Base-by-base conservation (phyloP, 1,284 basidiomycete genomes). In the Pulchroboletus neoregius region DNA sequence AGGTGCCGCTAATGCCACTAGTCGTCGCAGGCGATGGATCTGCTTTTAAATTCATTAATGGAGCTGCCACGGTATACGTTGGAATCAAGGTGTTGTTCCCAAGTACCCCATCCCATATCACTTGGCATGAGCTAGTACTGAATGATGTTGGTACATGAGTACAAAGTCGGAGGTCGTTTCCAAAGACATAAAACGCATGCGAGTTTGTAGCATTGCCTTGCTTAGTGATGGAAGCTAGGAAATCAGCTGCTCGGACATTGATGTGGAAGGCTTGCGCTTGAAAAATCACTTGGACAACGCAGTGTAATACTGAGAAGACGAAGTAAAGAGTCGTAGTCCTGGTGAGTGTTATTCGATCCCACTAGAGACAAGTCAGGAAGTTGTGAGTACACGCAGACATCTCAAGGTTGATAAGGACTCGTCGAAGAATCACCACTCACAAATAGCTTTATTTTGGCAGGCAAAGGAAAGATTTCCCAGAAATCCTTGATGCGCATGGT, bases 301-400 rank as follows among this genome's bases (percentile, higher is more conserved):
- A 87, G 61, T 88, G 83, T 48, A 79, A 45, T 45, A 84, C 48
- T 27, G 86, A 83, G 62, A 87, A 84, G 39, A 73, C 47, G 61
- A 87, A 79, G 62, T 87, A 90, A 58, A 79, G 58, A 51, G 73
- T 71, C 28, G 84, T 82, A 45, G 85, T 71, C 43, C 73, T 74
- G 43, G 85, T 84, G 61, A 82, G 78, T 22, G 83, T 82, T 54
- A 88, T 69, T 46, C 84, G 78, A 45, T 79, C 72, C 81, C 82
- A 85, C 87, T 89, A 39, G 34, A 61, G 22, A 41, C 16, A 5
- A 15, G 15, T 38, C 2, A 30, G 42, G 26, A 43, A 5, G 10
- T 33, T 28, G 33, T 41, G 30, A 46, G 35, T 26, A 24, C 20
- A 33, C 11, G 6, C 7, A 26, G n/a, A 12, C 8, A 38, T 33